A percentile compares a stretch with the other conserved stretches of the same genome.
phyloP scores from a whole-genome alignment of 2,329 filamentous ascomycete species.

The Akanthomyces dipterigenus region DNA sequence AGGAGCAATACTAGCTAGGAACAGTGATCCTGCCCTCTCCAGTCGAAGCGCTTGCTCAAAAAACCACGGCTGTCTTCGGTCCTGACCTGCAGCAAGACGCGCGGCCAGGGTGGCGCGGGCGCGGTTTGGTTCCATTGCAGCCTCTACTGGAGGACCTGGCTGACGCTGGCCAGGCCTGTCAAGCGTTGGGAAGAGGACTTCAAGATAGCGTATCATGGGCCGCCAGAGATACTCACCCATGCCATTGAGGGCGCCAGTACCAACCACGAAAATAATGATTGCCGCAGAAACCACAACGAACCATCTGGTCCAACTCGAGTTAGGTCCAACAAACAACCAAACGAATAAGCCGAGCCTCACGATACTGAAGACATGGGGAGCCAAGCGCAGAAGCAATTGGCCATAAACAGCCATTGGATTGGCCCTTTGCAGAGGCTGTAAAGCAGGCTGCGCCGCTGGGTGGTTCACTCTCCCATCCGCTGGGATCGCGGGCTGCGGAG shows the following conservation, averaged over 20 bases:
- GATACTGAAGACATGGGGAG: constrained; percentile 53
- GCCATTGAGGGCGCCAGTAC: constrained; percentile 52
- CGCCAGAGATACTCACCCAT: constrained; percentile 48
- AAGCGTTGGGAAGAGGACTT: constrained; percentile 48
- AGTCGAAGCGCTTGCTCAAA: constrained; percentile 40
- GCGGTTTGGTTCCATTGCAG: constrained; percentile 31
- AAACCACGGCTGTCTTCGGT: constrained; percentile 26
- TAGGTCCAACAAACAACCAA: constrained; percentile 57
- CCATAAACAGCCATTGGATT: constrained; percentile 4
- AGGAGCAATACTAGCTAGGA: constrained; percentile 59
- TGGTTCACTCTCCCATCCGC: not conserved
- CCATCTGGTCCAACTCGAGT: constrained; percentile 54
- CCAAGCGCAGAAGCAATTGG: not conserved
- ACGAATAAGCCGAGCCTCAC: constrained; percentile 52
- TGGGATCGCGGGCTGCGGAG: not conserved
- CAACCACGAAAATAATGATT: constrained; percentile 49
- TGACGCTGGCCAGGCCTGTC: constrained; percentile 25
- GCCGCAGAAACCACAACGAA: constrained; percentile 48
- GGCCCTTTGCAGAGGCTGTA: not conserved
- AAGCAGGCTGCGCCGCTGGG: not conserved
- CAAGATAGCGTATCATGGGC: constrained; percentile 51
- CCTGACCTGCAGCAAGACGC: constrained; percentile 40
- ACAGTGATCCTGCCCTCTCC: constrained; percentile 55
- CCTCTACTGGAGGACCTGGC: constrained; percentile 20
- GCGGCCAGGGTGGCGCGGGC: constrained; percentile 47